Evolutionary conservation across 345 rosid species (phyloP), one percentile per base, ranked within the genome.

Genomic region (Reutealis trisperma): DNA sequence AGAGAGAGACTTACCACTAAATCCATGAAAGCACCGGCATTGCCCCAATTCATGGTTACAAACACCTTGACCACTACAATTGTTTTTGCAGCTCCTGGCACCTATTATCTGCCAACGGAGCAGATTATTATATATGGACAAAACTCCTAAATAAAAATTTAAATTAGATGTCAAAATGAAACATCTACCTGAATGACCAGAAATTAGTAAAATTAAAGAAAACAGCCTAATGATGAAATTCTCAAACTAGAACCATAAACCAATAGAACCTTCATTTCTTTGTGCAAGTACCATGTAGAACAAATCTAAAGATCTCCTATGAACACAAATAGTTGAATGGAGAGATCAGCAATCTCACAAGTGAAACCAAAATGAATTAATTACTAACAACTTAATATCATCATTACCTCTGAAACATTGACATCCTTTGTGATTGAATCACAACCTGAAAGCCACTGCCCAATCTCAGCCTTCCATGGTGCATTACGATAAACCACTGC

Each of bases 21-120:
- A 93, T 72, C 99, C 99, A 79, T 92, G 97, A 83, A 93, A 96
- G 91, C 98, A 93, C 19, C 91, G 80, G 54, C 99, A 96, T 19
- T 85, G 77, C 42, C 97, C 99, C 73, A 91, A 80, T 81, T 91
- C 94, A 82, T 60, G 84, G 82, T 93, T 96, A 82, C 98, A 96
- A 75, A 93, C 91, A 77, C 99, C 98, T 80, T 88, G 94, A 63
- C 94, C 94, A 74, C 88, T 88, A 71, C 99, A 93, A 59, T 87
- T 87, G 78, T 81, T 79, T 75, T 85, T 41, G 89, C 99, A 96
- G 81, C 76, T 82, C 67, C 71, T 87, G 64, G 96, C 94, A 81
- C 94, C 89, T 58, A 92, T 85, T 72, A 87, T 83, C 98, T 96
- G 88, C 84, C 83, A 82, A 77, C 12, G 54, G 59, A 75, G 63